Base-by-base conservation (phyloP, 192 early-diverging fungal species). In the Coemansia sp. region DNA sequence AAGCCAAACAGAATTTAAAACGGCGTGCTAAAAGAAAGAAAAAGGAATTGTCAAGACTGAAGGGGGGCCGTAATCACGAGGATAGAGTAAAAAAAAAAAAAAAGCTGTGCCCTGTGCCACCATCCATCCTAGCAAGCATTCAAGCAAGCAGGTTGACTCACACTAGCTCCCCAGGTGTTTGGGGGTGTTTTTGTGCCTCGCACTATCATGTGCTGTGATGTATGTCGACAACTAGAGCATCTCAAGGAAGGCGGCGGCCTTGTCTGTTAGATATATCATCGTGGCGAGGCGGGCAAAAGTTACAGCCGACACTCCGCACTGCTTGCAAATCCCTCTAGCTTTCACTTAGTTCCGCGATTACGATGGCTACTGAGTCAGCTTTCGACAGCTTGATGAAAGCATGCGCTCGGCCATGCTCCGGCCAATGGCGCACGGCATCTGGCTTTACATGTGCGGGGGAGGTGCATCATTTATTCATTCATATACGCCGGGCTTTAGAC, bases 201-300 rank as follows among this genome's bases (percentile, higher is more conserved):
- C 55, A 31, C 55, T 58, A 31, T 58, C 55, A 58, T 29, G 55
- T 58, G 55, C 14, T 58, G 55, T 29, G 15, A 25, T 53, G 51
- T 14, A 14, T 12, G 31, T n/a, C 25, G 25, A 27, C 25, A 27
- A 27, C 25, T 27, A 27, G 25, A 27, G 25, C 25, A 27, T 27
- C 25, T 27, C 25, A 27, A 27, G 25, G 25, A 27, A 27, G 25
- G 25, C 25, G 25, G 25, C 25, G 25, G 25, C 25, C 1, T 27
- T 27, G 25, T 27, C 25, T 27, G 1, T 27, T 27, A 27, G 25
- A 36, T 36, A 36, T 36, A 36, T 36, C 34, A 27, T 36, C 9
- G 34, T 1, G 0, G 34, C 9, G 34, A 36, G 34, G 1, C 34
- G 34, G 34, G 34, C 34, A 36, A 36, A 36, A 36, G 34, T 9